phyloP scores from a whole-genome alignment of 805 yeast species.

The Sugiyamaella smithiae region DNA sequence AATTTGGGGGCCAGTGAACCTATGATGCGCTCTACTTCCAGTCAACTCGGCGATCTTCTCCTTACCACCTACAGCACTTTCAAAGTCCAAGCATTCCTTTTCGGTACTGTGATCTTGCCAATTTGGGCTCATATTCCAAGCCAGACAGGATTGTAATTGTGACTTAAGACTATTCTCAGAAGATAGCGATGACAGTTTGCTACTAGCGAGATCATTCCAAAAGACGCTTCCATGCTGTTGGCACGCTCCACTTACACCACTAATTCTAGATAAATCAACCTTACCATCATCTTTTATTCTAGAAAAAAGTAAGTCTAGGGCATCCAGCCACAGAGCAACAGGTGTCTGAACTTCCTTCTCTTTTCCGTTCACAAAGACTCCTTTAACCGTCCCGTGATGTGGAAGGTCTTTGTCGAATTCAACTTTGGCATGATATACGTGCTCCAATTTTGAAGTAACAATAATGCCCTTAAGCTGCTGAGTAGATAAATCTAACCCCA shows the following conservation, averaged over 20 bases:
- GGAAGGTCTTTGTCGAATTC: conserved; percentile 69
- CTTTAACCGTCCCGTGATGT: conserved; percentile 64
- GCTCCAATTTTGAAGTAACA: conserved; percentile 51
- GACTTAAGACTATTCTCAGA: conserved; percentile 27
- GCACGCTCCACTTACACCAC: conserved; percentile 77
- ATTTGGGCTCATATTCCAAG: conserved; percentile 71
- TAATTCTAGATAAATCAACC: conserved; percentile 59
- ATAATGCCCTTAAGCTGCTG: conserved; percentile 82
- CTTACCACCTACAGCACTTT: conserved; percentile 58
- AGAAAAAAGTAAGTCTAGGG: conserved; percentile 61
- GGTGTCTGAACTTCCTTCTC: conserved; percentile 71
- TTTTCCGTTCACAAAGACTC: conserved; percentile 57
- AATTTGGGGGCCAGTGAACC: conserved; percentile 93
- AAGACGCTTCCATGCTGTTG: conserved; percentile 92
- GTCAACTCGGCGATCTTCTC: conserved; percentile 59
- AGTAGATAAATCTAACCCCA: conserved; percentile 83
- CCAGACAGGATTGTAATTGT: conserved; percentile 34
- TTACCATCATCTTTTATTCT: conserved; percentile 43
- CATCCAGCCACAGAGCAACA: conserved; percentile 87
- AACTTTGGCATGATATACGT: conserved; percentile 56
- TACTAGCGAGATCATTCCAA: conserved; percentile 56
- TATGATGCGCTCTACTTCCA: conserved; percentile 83
- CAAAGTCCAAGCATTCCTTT: conserved; percentile 60
- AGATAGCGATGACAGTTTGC: conserved; percentile 39
- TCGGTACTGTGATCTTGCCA: conserved; percentile 95